Base-by-base conservation (phyloP, 2,329 filamentous ascomycete genomes). In the Emmonsiellopsis sp. region DNA sequence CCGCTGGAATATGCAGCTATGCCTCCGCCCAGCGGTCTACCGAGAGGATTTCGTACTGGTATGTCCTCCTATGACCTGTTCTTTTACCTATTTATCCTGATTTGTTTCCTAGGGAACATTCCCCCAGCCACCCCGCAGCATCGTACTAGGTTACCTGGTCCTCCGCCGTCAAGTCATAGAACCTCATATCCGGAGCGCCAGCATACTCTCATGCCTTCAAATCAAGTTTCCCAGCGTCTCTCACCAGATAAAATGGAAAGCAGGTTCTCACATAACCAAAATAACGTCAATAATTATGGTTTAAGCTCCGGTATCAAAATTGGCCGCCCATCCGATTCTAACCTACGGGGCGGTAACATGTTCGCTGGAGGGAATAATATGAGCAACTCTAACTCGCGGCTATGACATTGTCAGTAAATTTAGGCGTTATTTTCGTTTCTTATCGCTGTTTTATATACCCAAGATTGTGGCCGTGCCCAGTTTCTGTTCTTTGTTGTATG, bases 11-110 rank as follows among this genome's bases (percentile, higher is more conserved):
- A 54, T 5, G 50, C 56, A 11, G 52, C 58, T 30, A 71, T 73
- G 70, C 62, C 58, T 5, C 69, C 68, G 35, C 59, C 62, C 26
- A 62, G 52, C 16, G 59, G 60, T 26, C 15, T 59, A 6, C 58
- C 61, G 7, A 54, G 52, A 5, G 59, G 59, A 37, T 35, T 54
- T 26, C 64, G 57, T 49, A 62, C 53, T 16, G 35, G 67, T 70
- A 58, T 50, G 64, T 56, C 20, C 20, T 42, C 32, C 16, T 35
- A 49, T 30, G 7, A 31, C 8, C 37, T 42, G 13, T 20, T 40
- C 7, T n/a, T 50, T 15, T 11, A 10, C 30, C 6, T n/a, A 8
- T 34, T 41, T 20, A 26, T 32, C 34, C 42, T 53, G 37, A 57
- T 50, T 30, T 52, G 10, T 42, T 13, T 40, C 30, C 20, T 44